Conservation (phyloP, 371 early-diverging fungal species). For the Lichtheimia ramosa region DNA sequence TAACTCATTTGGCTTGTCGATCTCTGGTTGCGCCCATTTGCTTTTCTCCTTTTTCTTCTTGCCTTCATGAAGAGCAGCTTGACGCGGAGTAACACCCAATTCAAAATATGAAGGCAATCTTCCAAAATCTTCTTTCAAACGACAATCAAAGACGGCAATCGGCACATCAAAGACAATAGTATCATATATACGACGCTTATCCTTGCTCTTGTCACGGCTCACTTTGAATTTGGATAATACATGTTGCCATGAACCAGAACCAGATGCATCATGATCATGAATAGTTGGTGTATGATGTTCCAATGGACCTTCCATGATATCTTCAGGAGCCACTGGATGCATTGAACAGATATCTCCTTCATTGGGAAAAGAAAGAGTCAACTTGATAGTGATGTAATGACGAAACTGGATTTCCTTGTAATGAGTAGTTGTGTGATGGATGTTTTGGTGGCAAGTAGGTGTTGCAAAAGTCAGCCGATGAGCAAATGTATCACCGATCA, state of each 20-base stretch:
- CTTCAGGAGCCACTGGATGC: constrained; percentile 6
- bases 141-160: constrained; percentile 41
- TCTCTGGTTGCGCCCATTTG: background rate
- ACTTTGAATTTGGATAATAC: constrained; percentile 23
- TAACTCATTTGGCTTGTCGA: constrained; percentile 8
- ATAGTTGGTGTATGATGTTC: background rate
- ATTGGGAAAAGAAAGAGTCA: constrained; percentile 32
- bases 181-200: constrained; percentile 17
- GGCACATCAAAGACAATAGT: constrained; percentile 27
- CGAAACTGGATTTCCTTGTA: constrained; percentile 34
- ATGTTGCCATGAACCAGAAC: constrained; percentile 11
- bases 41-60: background rate
- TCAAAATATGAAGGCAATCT: constrained; percentile 46
- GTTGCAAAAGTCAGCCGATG: constrained; percentile 39
- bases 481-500: constrained; percentile 32
- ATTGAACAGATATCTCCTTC: constrained; percentile 13
- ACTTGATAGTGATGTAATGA: constrained; percentile 29
- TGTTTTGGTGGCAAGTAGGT: constrained; percentile 38
- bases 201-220: constrained; percentile 7
- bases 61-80: background rate
- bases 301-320: background rate
- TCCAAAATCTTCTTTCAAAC: constrained; percentile 50
- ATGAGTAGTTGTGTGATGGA: constrained; percentile 37
- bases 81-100: constrained; percentile 21
- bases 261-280: background rate